Conservation (phyloP, 345 rosid species). For the Pistacia atlantica region DNA sequence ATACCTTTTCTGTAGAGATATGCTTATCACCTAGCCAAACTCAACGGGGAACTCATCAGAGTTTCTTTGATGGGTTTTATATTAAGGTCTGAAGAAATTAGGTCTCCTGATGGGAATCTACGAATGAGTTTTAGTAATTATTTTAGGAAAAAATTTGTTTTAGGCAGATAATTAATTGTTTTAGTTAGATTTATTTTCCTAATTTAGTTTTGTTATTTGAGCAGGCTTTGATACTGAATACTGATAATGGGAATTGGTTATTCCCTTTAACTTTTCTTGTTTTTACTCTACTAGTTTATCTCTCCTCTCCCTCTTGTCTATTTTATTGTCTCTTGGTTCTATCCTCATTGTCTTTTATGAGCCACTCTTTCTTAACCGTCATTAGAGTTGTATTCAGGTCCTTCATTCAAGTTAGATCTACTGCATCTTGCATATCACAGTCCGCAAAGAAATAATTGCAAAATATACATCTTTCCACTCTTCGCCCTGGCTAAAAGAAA, state of each 20-base stretch:
- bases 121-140: no score
- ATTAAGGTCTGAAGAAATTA: not conserved
- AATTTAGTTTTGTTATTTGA: no score
- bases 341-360: no score
- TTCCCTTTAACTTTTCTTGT: no score
- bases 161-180: no score
- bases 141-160: no score
- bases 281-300: no score
- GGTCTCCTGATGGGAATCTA: not conserved
- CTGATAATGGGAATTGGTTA: no score
- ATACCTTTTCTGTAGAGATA: not conserved
- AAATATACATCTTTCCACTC: not conserved
- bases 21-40: not conserved
- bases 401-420: not conserved
- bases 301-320: no score
- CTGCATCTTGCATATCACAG: not conserved
- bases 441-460: not conserved
- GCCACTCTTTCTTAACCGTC: not conserved
- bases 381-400: not conserved
- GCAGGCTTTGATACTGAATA: no score
- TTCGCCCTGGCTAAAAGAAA: not conserved
- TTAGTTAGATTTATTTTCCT: no score
- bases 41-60: not conserved
- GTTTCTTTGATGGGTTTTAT: not conserved
- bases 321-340: no score